Evolutionary conservation across 345 rosid species (phyloP).

Genomic region (Isatis tinctoria): DNA sequence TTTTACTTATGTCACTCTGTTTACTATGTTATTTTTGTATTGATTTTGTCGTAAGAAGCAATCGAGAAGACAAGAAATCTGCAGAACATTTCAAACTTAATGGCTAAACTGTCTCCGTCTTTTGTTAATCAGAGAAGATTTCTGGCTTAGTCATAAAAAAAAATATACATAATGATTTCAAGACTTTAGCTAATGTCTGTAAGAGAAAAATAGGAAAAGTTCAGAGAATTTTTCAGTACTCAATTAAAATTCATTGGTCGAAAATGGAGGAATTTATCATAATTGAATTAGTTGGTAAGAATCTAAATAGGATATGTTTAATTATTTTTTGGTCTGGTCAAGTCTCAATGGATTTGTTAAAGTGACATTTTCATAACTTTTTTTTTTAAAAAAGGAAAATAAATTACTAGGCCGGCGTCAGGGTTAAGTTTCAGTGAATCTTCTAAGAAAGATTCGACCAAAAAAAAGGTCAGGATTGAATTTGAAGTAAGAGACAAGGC

Average conservation of each 20-base stretch:
- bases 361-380: background rate
- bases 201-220: background rate
- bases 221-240: background rate
- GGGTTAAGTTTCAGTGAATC: conserved; percentile 1
- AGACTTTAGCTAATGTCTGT: background rate
- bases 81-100: conserved; percentile 17
- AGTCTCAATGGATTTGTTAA: conserved; percentile 22
- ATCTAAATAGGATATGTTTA: background rate
- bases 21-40: background rate
- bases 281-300: conserved; percentile 17
- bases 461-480: background rate
- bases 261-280: background rate
- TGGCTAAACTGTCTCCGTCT: background rate
- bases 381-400: background rate
- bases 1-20: background rate
- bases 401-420: background rate
- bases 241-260: background rate
- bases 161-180: background rate
- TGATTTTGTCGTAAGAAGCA: background rate
- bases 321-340: background rate
- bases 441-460: conserved; percentile 15
- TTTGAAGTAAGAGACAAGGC: background rate
- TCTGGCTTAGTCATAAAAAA: conserved; percentile 2
- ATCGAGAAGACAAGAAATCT: background rate
- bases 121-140: background rate